A percentile compares a stretch with the other conserved stretches of the same genome.
Conservation (phyloP, 75 land plant species). For the Sequoiadendron giganteum region DNA sequence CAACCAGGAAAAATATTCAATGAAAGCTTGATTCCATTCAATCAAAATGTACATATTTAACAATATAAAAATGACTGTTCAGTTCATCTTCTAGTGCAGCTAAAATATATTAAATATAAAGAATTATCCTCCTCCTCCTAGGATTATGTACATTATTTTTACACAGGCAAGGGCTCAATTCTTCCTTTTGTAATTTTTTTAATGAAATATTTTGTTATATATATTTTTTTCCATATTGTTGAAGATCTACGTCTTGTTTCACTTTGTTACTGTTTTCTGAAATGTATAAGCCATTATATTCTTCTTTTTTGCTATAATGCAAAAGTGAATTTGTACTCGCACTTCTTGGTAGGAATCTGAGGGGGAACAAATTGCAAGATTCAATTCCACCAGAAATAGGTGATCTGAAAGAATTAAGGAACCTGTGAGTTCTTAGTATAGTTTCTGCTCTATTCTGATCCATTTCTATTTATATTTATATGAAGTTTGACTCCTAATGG, state of each 20-base stretch:
- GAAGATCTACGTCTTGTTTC: not conserved
- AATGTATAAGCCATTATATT: not conserved
- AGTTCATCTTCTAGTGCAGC: too few relatives aligned
- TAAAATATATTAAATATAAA: too few relatives aligned
- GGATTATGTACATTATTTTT: too few relatives aligned
- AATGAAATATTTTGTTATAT: not conserved
- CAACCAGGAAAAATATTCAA: too few relatives aligned
- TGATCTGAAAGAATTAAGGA: conserved; percentile 26
- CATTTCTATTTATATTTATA: not conserved
- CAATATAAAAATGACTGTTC: too few relatives aligned
- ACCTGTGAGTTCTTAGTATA: conserved; percentile 18
- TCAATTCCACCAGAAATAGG: conserved; percentile 30
- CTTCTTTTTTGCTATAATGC: not conserved
- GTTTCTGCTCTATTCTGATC: not conserved
- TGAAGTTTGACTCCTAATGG: not conserved
- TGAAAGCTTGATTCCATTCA: too few relatives aligned
- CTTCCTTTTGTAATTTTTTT: not conserved
- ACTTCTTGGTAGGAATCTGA: conserved; percentile 23
- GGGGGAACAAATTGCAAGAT: conserved; percentile 41
- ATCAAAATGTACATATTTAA: too few relatives aligned
- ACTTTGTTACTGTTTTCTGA: not conserved
- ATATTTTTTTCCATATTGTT: not conserved
- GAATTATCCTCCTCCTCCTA: too few relatives aligned
- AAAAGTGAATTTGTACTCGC: not conserved
- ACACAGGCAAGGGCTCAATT: not conserved